phyloP scores from a whole-genome alignment of 2,329 filamentous ascomycete species.

The Colletotrichum costaricense region DNA sequence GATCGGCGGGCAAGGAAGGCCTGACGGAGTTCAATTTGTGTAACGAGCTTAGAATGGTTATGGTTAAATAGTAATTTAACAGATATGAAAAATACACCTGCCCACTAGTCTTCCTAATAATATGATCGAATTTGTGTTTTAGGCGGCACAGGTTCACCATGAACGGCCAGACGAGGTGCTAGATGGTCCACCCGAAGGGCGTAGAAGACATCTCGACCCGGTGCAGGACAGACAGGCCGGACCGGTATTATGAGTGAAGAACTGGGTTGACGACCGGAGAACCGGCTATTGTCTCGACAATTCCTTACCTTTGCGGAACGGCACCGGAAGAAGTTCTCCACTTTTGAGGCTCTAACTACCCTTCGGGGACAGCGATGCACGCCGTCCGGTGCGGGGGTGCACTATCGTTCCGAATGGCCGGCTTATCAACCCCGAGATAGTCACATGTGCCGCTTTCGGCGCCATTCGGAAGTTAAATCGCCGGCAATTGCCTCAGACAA shows the following conservation, averaged over 20 bases:
- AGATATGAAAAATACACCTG: too few relatives aligned
- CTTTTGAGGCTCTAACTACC: conserved; percentile 26
- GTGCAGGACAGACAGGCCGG: not conserved
- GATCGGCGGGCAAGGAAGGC: too few relatives aligned
- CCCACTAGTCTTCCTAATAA: too few relatives aligned
- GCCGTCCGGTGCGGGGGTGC: conserved; percentile 17
- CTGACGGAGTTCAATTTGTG: rapidly evolving
- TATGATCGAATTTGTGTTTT: too few relatives aligned
- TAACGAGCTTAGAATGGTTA: too few relatives aligned
- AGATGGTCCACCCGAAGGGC: too few relatives aligned
- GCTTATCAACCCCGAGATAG: not conserved
- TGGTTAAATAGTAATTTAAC: too few relatives aligned
- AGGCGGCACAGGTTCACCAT: too few relatives aligned
- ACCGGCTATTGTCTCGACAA: conserved; percentile 24
- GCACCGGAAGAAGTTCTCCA: conserved; percentile 10
- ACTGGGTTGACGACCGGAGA: conserved; percentile 8
- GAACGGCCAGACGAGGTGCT: too few relatives aligned
- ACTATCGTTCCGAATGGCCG: conserved; percentile 3
- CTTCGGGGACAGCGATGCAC: conserved; percentile 20
- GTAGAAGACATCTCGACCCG: too few relatives aligned
- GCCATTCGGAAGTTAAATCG: not conserved
- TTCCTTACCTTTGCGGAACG: conserved; percentile 34
- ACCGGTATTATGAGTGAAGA: not conserved
- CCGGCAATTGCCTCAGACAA: not conserved
- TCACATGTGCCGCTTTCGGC: conserved; percentile 15